Percentiles rank a stretch among this genome's conserved stretches.
Conservation (phyloP, 208 protist species). For the Tritrichomonas foetus region DNA sequence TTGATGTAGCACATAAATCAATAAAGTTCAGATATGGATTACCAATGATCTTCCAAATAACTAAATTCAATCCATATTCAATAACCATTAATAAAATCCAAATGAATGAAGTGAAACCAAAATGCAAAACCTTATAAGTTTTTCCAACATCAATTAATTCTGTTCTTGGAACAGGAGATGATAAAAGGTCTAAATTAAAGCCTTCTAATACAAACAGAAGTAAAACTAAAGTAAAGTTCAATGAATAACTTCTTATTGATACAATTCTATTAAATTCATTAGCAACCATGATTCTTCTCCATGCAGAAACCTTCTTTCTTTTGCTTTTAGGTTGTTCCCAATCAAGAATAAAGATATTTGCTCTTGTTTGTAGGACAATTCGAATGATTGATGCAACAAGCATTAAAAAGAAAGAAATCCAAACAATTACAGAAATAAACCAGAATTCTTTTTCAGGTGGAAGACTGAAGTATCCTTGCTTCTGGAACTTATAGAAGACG, state of each 20-base stretch:
- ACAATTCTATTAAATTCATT: not conserved
- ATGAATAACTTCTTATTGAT: not conserved
- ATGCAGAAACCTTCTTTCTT: not conserved
- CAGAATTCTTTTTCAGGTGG: not conserved
- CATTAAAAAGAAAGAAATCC: not conserved
- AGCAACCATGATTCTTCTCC: not conserved
- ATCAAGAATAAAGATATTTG: not conserved
- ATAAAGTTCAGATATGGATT: constrained; percentile 15
- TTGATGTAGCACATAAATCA: not conserved
- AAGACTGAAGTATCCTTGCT: not conserved
- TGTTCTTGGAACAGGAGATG: not conserved
- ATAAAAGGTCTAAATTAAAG: not conserved
- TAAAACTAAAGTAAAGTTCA: not conserved
- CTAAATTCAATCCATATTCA: not conserved
- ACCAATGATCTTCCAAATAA: not conserved
- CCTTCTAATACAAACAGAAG: not conserved
- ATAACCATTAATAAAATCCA: not conserved
- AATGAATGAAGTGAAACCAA: not conserved
- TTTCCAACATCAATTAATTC: not conserved
- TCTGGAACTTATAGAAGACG: not conserved
- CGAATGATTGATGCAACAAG: not conserved
- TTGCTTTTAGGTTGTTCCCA: not conserved
- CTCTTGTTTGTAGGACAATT: not conserved
- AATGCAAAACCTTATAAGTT: not conserved
- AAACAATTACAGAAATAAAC: not conserved